Base-by-base conservation (phyloP, 805 yeast species). In the Wickerhamiella australiensis region DNA sequence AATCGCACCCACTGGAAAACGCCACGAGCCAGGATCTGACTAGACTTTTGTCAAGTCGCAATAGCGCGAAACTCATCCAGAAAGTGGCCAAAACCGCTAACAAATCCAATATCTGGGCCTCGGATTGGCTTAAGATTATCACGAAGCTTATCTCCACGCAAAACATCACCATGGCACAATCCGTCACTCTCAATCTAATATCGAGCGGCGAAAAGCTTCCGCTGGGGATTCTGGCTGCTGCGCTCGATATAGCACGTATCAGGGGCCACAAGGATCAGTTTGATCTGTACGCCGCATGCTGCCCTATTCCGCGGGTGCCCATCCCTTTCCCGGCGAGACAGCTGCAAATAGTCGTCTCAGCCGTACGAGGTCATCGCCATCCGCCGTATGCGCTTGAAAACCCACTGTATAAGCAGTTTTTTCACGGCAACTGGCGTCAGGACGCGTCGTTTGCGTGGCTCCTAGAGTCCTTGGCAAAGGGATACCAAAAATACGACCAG, bases 391-490 rank as follows among this genome's bases (percentile, higher is more conserved):
- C 40, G 7, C 25, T 12, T 12, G 12, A 44, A 7, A 12, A 21
- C 20, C 29, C 25, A 7, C 31, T 33, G 5, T 5, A 44, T 20
- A 3, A 6, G 18, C 47, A 21, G 18, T 44, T 44, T 33, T 44
- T 44, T 20, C 5, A 13, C 13, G 20, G 33, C 15, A 20, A 17
- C 5, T 29, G 23, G 22, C 29, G 22, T 8, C 18, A 26, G 23
- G 46, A 22, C 27, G 25, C 31, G 12, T 5, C 21, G 15, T 33
- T 35, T 18, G 37, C 26, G 11, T 13, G 11, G 18, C 15, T 49
- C 3, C 13, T 49, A 2, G 31, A 42, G 5, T 15, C 26, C 12
- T 27, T 51, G 29, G 49, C 53, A 3, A 35, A 22, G 21, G 53
- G 49, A 13, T 43, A 37, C 18, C 38, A 20, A 5, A 44, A 47